Evolutionary conservation across 176 grass and related monocot species (phyloP), one percentile per base, ranked within the genome.

Genomic region (Leersia perrieri): DNA sequence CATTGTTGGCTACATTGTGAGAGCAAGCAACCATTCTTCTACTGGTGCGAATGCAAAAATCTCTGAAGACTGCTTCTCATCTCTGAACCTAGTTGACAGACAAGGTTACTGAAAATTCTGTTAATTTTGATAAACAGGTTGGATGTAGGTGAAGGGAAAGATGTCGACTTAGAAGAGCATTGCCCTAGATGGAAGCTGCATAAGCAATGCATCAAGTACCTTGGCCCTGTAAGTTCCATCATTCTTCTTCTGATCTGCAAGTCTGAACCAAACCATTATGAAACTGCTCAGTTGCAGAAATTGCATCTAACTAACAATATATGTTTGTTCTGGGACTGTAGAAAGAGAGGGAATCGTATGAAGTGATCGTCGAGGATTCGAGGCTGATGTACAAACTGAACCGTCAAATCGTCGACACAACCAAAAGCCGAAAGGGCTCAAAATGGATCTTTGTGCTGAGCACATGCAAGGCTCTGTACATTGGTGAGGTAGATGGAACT

Each of bases 371-470:
- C 2, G 83, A 91, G 28, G 83, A 97, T 66, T 87, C 74, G 15
- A 91, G 67, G 84, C 80, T 97, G 55, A 87, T 91, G 62, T 89
- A 93, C 86, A 97, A 87, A 73, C 68, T 85, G 73, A 89, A 73
- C 61, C 83, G 33, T 74, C 55, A 91, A 84, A 64, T 91, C 15
- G 75, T 97, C 30, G 30, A 89, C 75, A 93, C 89, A 18, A 70
- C 72, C 0, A 70, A 72, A 73, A 73, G 86, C 12, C 29, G 38
- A 32, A 78, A 80, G 74, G 83, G 73, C 41, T 72, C 72, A 47
- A 97, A 97, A 65, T 97, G 94, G 91, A 93, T 97, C 67, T 97
- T 97, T 70, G 88, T 97, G 58, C 51, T 97, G 26, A 97, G 94
- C 89, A 97, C 91, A 29, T 91, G 82, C 74, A 93, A 85, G 77